Base-by-base conservation (phyloP, 352 stramenopile genomes). In the Phytophthora chlamydospora region DNA sequence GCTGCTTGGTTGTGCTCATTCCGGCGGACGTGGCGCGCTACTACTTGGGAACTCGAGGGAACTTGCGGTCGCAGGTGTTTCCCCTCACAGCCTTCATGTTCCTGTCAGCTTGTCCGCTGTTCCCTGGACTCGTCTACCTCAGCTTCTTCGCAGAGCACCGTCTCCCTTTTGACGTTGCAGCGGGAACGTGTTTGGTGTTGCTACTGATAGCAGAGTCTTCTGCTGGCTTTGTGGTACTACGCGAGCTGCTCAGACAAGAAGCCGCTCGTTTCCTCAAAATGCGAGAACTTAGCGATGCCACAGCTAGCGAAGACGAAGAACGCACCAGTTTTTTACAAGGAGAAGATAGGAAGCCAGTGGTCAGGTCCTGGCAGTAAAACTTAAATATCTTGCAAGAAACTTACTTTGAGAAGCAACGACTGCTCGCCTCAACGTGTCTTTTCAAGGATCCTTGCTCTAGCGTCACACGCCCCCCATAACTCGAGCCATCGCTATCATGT, bases 21-120 rank as follows among this genome's bases (percentile, higher is more conserved):
- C 32, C 66, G 2, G 63, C 82, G 33, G 82, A 89, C 39, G 57
- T 68, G 0, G 67, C 64, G 34, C 82, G 82, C 14, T 89, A 86
- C 57, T 86, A 75, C 44, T 66, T 91, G 42, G 80, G 80, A 6
- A 83, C 74, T 19, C 61, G 69, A 36, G 82, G 82, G 19, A 89
- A 88, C 36, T 61, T 89, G 43, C 73, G 68, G 29, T 59, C 63
- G 13, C 76, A 88, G 24, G 82, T 91, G 45, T 87, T 89, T 47
- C 74, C 83, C 11, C 63, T 91, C 45, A 84, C 79, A 12, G 79
- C 75, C 17, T 91, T 89, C 44, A 68, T 89, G 52, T 87, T 91
- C 52, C 56, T 91, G 39, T 83, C 82, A 14, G 55, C 82, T 32
- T 91, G 83, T 38, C 83, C 80, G 5, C 42, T 85, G 42, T 46